Conservation (phyloP, 2,329 filamentous ascomycete genomes). For the Byssoonygena ceratinophila region DNA sequence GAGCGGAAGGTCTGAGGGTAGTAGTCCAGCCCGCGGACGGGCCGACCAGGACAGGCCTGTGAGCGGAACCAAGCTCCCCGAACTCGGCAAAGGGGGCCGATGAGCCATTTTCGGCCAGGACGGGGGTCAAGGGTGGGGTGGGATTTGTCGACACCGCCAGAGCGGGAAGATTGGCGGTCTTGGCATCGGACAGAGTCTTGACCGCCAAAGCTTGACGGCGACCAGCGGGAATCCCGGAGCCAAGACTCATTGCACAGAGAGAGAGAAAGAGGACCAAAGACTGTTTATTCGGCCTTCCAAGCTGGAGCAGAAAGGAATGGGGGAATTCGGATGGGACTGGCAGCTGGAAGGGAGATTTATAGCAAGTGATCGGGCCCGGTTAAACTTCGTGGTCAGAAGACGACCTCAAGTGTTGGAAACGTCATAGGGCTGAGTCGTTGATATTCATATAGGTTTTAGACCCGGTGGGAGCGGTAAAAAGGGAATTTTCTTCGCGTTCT, state of each 20-base stretch:
- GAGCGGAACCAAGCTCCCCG: conserved; percentile 3
- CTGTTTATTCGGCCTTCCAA: too few relatives aligned
- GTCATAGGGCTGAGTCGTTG: conserved; percentile 8
- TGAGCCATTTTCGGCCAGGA: conserved; percentile 17
- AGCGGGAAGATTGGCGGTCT: conserved; percentile 5
- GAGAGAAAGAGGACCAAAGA: too few relatives aligned
- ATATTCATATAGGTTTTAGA: neutral
- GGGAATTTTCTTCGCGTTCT: neutral
- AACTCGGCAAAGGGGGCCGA: conserved; percentile 11
- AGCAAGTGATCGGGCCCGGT: too few relatives aligned
- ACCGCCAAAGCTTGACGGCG: conserved; percentile 13
- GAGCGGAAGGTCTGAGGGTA: neutral
- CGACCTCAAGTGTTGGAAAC: neutral
- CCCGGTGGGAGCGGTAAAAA: neutral
- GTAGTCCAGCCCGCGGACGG: neutral
- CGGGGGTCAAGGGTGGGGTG: conserved; percentile 31
- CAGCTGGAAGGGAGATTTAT: too few relatives aligned
- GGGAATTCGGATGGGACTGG: too few relatives aligned
- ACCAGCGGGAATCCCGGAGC: conserved; percentile 8
- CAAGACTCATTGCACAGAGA: conserved; percentile 2
- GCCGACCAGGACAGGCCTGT: neutral
- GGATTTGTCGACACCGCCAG: conserved; percentile 17
- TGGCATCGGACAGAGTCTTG: conserved; percentile 12
- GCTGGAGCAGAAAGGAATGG: too few relatives aligned
- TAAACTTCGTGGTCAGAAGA: neutral